Conservation (phyloP, 768 basidiomycete species). For the Russula earlei region DNA sequence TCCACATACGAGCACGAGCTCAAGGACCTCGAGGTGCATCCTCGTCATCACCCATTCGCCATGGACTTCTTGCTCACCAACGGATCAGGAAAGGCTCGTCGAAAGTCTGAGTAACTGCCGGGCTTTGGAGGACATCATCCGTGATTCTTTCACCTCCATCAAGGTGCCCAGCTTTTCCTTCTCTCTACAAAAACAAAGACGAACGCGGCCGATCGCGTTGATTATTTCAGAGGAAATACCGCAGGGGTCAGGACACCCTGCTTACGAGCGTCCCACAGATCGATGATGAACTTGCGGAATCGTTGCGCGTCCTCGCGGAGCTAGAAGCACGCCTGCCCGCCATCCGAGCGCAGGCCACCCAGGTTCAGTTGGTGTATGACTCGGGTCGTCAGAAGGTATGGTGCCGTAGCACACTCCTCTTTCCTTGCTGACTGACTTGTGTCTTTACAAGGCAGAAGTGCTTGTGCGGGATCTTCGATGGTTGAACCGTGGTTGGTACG, state of each 20-base stretch:
- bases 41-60: too few relatives aligned
- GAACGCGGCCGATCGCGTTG: not conserved
- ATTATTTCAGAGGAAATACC: conserved; percentile 41
- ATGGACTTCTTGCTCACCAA: not conserved
- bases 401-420: too few relatives aligned
- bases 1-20: conserved; percentile 13
- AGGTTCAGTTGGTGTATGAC: conserved; percentile 59
- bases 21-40: conserved; percentile 21
- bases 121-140: conserved; percentile 59
- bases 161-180: conserved; percentile 34
- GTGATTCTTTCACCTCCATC: conserved; percentile 51
- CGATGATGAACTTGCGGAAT: conserved; percentile 49
- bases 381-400: conserved; percentile 58
- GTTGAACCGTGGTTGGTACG: conserved; percentile 72
- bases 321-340: conserved; percentile 52
- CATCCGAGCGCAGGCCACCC: conserved; percentile 49
- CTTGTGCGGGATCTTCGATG: conserved; percentile 59
- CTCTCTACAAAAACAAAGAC: not conserved
- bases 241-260: conserved; percentile 44
- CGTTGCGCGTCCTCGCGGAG: conserved; percentile 45
- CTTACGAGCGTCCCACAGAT: conserved; percentile 54
- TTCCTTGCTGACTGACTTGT: not conserved
- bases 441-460: conserved; percentile 41
- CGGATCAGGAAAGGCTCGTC: conserved; percentile 47
- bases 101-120: conserved; percentile 68